Evolutionary conservation across 148 eudicot genomes (phyloP), one percentile per base, ranked within the genome.

Genomic region (Cornus suecica): DNA sequence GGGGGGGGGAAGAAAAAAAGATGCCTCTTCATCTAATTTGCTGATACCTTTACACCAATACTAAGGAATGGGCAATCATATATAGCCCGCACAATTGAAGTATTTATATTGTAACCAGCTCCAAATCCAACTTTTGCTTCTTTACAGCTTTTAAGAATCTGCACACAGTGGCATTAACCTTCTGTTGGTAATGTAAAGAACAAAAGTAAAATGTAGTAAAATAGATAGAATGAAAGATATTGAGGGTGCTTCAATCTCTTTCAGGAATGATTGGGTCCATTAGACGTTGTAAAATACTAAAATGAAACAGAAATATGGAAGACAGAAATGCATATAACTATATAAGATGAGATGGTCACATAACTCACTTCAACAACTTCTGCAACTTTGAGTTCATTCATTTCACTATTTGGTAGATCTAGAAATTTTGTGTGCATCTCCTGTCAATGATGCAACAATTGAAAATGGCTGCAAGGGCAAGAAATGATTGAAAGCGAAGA

Each of bases 31-130:
- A 18, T 27, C 31, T 27, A 70, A 58, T 54, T n/a, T 37, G 15
- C 23, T 65, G 72, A 62, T 72, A 94, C 99, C 93, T 90, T 90
- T n/a, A 89, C 78, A 77, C 88, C 91, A 29, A 80, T 74, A 8
- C 90, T 82, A 71, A 90, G 86, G 83, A 92, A 94, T 75, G 99
- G 97, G 82, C 97, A 94, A 73, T 90, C 94, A 75, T 85, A 88
- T 65, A 90, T 79, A 81, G 97, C 93, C 74, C 80, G 85, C 75
- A 73, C 73, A 74, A 87, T 83, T 80, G 99, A 94, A 65, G 85
- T 85, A 74, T 88, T 80, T 60, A 89, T 56, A 69, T 84, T 85
- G 72, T 74, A 78, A 76, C 92, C 94, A 74, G 86, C 77, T 76
- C 99, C 97, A 87, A 88, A 94, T 48, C 97, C 97, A 75, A 92